Percentiles rank a stretch among this genome's conserved stretches.
Evolutionary conservation across 306 rosid species (phyloP).

Genomic region (Vigna unguiculata): DNA sequence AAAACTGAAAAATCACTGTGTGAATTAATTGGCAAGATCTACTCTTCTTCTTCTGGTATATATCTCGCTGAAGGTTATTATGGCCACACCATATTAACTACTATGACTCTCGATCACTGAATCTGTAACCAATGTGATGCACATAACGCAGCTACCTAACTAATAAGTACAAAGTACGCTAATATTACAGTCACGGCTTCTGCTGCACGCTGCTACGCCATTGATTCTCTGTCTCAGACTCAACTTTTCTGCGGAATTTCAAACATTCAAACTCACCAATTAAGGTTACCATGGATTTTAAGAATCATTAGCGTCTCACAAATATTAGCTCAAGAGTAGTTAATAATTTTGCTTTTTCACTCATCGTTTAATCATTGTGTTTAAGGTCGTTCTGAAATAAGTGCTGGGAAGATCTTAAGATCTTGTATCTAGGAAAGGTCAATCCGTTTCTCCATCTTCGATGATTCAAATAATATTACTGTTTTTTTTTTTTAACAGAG

Average conservation of each 20-base stretch:
- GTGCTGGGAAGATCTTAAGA: background rate
- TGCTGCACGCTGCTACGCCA: slow-evolving; percentile 39
- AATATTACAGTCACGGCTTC: slow-evolving; percentile 33
- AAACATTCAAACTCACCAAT: slow-evolving; percentile 1
- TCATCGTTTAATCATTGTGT: too few relatives aligned
- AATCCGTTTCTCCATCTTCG: background rate
- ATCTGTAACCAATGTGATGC: slow-evolving; percentile 34
- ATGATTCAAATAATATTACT: background rate
- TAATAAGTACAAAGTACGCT: slow-evolving; percentile 47
- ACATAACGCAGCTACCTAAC: slow-evolving; percentile 29
- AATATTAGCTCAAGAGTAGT: background rate
- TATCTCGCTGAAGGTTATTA: background rate
- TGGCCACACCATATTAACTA: slow-evolving; percentile 30
- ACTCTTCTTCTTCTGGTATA: slow-evolving; percentile 5
- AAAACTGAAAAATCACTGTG: slow-evolving; percentile 42
- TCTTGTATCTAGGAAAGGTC: slow-evolving; percentile 3
- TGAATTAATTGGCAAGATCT: slow-evolving; percentile 46
- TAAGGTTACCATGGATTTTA: background rate
- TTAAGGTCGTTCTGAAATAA: background rate
- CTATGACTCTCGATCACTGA: background rate
- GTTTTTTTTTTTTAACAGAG: background rate
- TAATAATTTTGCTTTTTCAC: background rate
- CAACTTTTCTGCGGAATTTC: slow-evolving; percentile 49
- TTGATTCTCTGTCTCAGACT: slow-evolving; percentile 47
- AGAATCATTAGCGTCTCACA: background rate